Conservation (phyloP, 2,329 filamentous ascomycete genomes). For the Trichoderma sp. region DNA sequence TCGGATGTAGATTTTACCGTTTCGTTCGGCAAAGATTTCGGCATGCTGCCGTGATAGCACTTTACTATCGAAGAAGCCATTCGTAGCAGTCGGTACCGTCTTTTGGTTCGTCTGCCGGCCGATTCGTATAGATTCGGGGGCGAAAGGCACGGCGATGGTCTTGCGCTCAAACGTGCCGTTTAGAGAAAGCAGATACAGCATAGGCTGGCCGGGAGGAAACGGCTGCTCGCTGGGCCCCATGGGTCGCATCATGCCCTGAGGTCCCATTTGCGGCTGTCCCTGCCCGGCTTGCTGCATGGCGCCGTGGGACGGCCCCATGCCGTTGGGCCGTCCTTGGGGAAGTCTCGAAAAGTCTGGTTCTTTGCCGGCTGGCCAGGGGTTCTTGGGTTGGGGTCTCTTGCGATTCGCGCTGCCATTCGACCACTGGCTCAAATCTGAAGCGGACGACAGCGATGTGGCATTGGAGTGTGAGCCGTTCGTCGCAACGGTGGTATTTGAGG, state of each 20-base stretch:
- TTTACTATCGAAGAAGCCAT: conserved; percentile 98
- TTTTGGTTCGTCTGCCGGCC: conserved; percentile 97
- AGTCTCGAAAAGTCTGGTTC: conserved; percentile 53
- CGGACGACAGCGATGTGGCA: conserved; percentile 56
- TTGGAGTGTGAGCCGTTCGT: conserved; percentile 65
- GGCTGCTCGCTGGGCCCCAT: conserved; percentile 60
- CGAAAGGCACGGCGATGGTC: conserved; percentile 90
- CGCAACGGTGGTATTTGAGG: conserved; percentile 66
- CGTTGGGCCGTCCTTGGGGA: conserved; percentile 49
- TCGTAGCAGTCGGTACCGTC: conserved; percentile 85
- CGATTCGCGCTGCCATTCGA: conserved; percentile 51
- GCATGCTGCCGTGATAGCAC: conserved; percentile 95
- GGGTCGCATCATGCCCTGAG: conserved; percentile 63
- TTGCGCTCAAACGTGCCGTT: conserved; percentile 98
- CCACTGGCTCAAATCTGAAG: conserved; percentile 57
- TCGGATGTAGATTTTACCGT: conserved; percentile 91
- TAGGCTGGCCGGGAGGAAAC: conserved; percentile 67
- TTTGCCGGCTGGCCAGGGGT: conserved; percentile 55
- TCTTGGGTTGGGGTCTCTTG: conserved; percentile 57
- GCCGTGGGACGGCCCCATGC: conserved; percentile 43
- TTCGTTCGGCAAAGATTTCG: conserved; percentile 85
- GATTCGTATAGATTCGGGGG: conserved; percentile 91
- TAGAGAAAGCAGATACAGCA: conserved; percentile 84
- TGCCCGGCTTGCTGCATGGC: conserved; percentile 41
- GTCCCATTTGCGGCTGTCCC: conserved; percentile 45